Base-by-base conservation (phyloP, 2,329 filamentous ascomycete species). In the Diaporthe citri region DNA sequence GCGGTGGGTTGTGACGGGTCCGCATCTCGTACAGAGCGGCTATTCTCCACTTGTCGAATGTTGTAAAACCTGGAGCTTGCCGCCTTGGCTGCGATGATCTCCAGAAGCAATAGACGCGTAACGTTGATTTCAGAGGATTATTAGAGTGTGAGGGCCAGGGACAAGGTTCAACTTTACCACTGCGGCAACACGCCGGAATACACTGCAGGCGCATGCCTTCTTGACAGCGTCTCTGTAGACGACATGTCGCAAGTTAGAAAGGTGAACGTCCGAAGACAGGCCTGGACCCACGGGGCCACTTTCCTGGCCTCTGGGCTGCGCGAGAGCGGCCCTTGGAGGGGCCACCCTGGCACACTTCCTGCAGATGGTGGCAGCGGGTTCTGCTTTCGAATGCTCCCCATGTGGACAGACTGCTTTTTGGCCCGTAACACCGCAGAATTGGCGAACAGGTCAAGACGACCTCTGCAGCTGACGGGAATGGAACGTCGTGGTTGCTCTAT, bases 281-380 rank as follows among this genome's bases (percentile, higher is more conserved):
- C 75, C 75, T 76, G 75, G 73, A 73, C 69, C 69, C 75, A 76
- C 70, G 36, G 52, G 51, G 69, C 69, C 70, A 70, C 75, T 76
- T 70, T 55, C 46, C 69, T 73, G 69, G 73, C 75, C 73, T 76
- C 73, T 74, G 74, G 73, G 73, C 62, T 74, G 75, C 75, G 74
- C 71, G 64, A 71, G 60, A 72, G 62, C 56, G 73, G 75, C 62
- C 75, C 69, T 36, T 73, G 51, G 62, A 71, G 56, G 71, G 71
- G 55, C 46, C 36, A 71, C 69, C 48, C 59, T 60, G 46, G 59
- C 39, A 70, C 59, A 46, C 31, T 51, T 70, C 62, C 62, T 69
- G 62, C 64, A 70, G 62, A 31, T 71, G 62, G n/a, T 43, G 57
- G 51, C 55, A 34, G 46, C 71, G 55, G 59, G 43, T 41, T 67